Conservation (phyloP, 441 rosid species). For the Francoa sonchifolia region DNA sequence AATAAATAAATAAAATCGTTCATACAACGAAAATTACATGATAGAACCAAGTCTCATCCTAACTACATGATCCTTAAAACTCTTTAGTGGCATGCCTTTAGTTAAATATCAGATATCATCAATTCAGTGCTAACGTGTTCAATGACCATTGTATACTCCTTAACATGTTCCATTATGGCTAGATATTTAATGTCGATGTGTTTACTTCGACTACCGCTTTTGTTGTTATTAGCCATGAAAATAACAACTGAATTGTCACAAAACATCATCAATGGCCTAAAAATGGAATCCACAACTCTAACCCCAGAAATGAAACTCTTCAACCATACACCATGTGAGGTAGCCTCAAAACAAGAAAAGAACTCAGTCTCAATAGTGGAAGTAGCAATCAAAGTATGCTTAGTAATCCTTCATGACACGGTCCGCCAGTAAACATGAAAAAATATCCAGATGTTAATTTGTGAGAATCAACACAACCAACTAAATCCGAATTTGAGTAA, state of each 20-base stretch:
- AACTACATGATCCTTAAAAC: not conserved
- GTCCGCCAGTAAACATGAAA: not conserved
- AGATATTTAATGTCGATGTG: not conserved
- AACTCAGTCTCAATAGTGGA: conserved; percentile 1
- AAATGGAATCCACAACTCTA: not conserved
- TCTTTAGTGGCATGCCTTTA: not conserved
- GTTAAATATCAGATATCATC: not conserved
- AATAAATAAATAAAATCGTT: too few species aligned
- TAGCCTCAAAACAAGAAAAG: not conserved
- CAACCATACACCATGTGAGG: not conserved
- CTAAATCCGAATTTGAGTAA: not conserved
- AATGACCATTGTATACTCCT: not conserved
- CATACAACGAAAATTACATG: not conserved
- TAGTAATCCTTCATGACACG: not conserved
- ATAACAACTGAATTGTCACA: not conserved
- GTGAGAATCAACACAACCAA: not conserved
- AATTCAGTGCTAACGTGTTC: not conserved
- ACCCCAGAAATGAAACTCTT: not conserved
- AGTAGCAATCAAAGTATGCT: not conserved
- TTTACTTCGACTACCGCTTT: not conserved
- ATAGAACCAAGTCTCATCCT: not conserved
- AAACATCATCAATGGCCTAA: not conserved
- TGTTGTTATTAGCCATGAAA: too few species aligned
- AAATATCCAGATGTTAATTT: not conserved
- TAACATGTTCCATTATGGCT: conserved; percentile 1